Percentiles rank a stretch among this genome's conserved stretches.
Conservation (phyloP, 2,329 filamentous ascomycete species). For the Ophiocordyceps camponoti-leonardi region DNA sequence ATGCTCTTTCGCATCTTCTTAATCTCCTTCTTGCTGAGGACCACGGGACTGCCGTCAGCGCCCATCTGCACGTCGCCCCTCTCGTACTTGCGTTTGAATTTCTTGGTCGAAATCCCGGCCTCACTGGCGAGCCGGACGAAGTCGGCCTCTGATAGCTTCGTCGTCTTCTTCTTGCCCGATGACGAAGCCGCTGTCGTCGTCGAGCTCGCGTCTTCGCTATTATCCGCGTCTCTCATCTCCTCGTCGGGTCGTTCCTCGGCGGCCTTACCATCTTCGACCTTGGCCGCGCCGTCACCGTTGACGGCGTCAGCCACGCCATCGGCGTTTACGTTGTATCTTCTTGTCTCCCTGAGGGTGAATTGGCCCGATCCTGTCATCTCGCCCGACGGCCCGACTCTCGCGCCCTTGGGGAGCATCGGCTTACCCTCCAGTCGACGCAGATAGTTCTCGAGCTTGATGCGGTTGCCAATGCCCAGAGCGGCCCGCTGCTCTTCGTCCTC, state of each 20-base stretch:
- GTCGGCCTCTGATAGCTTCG: constrained; percentile 36
- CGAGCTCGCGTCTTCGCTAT: constrained; percentile 14
- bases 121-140: constrained; percentile 44
- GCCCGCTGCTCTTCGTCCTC: constrained; percentile 80
- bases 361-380: constrained; percentile 49
- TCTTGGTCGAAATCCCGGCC: constrained; percentile 53
- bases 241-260: constrained; percentile 17
- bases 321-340: constrained; percentile 88
- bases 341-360: constrained; percentile 80
- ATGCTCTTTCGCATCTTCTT: constrained; percentile 54
- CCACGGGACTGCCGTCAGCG: constrained; percentile 45
- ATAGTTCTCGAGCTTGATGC: constrained; percentile 58
- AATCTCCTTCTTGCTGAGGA: constrained; percentile 59
- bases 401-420: constrained; percentile 61
- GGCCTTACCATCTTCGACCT: constrained; percentile 22
- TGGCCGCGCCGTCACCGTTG: constrained; percentile 18
- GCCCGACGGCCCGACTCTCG: constrained; percentile 59
- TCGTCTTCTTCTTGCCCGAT: constrained; percentile 16
- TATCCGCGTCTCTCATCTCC: constrained; percentile 26
- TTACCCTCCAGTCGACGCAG: constrained; percentile 76
- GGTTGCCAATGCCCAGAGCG: constrained; percentile 56
- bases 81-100: constrained; percentile 66
- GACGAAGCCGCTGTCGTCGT: constrained; percentile 6
- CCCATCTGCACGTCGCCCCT: constrained; percentile 55
- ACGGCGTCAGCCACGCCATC: constrained; percentile 59